Conservation (phyloP, 495 filamentous ascomycete genomes). For the Aspergillus asperescens region DNA sequence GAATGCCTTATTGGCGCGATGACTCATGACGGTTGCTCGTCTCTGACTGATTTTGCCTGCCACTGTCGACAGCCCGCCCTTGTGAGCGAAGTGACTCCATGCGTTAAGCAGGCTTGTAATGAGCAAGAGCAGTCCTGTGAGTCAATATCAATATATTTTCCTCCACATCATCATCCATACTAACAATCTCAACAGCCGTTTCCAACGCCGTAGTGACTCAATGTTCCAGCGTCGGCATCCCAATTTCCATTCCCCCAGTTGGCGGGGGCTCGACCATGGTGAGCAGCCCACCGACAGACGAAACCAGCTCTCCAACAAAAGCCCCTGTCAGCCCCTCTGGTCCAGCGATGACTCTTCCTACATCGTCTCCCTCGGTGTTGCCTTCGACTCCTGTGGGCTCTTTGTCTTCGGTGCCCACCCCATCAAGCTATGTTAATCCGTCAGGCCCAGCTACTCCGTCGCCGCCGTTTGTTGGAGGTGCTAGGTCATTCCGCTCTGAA, state of each 20-base stretch:
- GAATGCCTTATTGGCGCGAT: slow-evolving; percentile 41
- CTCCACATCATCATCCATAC: background rate
- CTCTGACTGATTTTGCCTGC: slow-evolving; percentile 45
- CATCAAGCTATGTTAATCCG: background rate
- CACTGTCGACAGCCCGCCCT: slow-evolving; percentile 46
- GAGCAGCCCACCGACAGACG: background rate
- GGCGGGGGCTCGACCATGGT: slow-evolving; percentile 13
- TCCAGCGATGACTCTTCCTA: slow-evolving; percentile 10
- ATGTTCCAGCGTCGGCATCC: slow-evolving; percentile 35
- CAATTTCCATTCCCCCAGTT: slow-evolving; percentile 35
- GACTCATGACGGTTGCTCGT: slow-evolving; percentile 38
- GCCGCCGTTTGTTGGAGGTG: background rate
- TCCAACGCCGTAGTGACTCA: slow-evolving; percentile 31
- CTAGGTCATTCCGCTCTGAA: background rate
- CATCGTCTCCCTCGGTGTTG: background rate
- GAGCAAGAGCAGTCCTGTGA: slow-evolving; percentile 34
- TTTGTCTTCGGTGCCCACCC: slow-evolving; percentile 8
- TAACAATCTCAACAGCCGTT: slow-evolving; percentile 25
- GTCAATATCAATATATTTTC: slow-evolving; percentile 3
- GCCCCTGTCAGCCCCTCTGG: slow-evolving; percentile 9
- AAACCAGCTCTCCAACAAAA: slow-evolving; percentile 1
- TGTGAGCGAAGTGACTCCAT: slow-evolving; percentile 37
- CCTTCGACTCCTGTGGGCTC: slow-evolving; percentile 11
- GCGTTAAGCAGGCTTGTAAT: slow-evolving; percentile 39
- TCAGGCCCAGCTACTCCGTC: background rate